Percentiles rank a stretch among this genome's conserved stretches.
These are phyloP conservation scores for Pseudocercospora fijiensis DNA, from an alignment of 2,329 filamentous ascomycete genomes.

Conservation along the genomic window DNA sequence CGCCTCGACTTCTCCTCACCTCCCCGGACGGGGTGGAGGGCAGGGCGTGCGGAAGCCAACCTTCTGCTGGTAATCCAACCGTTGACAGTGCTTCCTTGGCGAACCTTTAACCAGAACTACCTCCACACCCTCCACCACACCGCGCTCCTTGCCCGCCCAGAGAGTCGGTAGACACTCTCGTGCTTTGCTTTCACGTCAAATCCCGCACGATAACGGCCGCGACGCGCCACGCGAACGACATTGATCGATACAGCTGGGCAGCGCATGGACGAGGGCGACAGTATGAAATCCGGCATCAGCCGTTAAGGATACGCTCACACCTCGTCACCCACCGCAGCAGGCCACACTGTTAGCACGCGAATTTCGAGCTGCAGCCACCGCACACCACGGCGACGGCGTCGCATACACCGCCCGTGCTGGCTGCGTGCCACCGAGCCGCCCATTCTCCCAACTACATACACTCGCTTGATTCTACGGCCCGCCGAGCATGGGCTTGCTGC, in stretches of 20 bases:
- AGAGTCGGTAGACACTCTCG: too few relatives aligned
- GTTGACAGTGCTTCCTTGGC: too few relatives aligned
- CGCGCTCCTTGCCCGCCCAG: not conserved
- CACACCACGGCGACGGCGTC: not conserved
- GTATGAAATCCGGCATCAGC: not conserved
- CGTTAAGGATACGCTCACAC: not conserved
- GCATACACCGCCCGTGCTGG: not conserved
- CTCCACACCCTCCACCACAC: not conserved
- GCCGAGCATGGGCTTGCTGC: conserved; percentile 64
- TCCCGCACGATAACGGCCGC: not conserved
- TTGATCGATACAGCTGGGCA: not conserved
- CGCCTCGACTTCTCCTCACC: too few relatives aligned
- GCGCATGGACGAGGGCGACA: not conserved
- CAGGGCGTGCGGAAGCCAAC: too few relatives aligned
- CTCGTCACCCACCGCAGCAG: conserved; percentile 1
- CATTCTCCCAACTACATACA: conserved; percentile 1
- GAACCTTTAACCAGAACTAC: too few relatives aligned
- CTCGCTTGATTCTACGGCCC: conserved; percentile 1
- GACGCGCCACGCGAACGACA: not conserved
- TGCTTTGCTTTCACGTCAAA: too few relatives aligned
- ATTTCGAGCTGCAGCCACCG: not conserved
- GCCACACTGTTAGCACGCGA: not conserved
- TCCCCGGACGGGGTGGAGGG: too few relatives aligned
- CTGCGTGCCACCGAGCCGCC: not conserved
- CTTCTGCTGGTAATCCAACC: too few relatives aligned